A percentile compares a stretch with the other conserved stretches of the same genome.
Conservation (phyloP, 1,139 yeast genomes). For the Debaryomyces robertsiae region DNA sequence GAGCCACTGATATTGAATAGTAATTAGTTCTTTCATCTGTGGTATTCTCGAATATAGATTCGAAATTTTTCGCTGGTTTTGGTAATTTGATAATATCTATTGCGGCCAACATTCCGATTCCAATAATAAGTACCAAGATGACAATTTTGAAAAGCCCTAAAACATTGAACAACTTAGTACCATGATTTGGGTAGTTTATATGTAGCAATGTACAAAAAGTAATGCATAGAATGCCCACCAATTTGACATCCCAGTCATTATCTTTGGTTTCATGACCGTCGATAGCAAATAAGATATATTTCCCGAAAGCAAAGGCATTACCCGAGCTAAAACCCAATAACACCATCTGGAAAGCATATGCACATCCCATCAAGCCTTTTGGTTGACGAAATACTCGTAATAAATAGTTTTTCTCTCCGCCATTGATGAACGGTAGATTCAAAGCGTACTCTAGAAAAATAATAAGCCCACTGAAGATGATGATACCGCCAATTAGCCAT, state of each 20-base stretch:
- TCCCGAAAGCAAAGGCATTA: slow-evolving; percentile 54
- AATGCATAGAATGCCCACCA: slow-evolving; percentile 49
- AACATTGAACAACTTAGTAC: slow-evolving; percentile 45
- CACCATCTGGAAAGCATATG: slow-evolving; percentile 51
- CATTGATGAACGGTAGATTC: slow-evolving; percentile 48
- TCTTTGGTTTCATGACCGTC: slow-evolving; percentile 24
- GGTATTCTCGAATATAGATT: slow-evolving; percentile 14
- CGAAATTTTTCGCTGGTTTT: slow-evolving; percentile 28
- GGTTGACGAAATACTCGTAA: slow-evolving; percentile 42
- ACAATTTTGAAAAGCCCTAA: slow-evolving; percentile 47
- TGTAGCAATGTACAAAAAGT: slow-evolving; percentile 45
- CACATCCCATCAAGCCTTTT: slow-evolving; percentile 41
- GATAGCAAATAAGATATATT: slow-evolving; percentile 45
- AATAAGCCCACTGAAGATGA: slow-evolving; percentile 49
- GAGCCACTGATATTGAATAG: slow-evolving; percentile 44
- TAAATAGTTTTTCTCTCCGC: slow-evolving; percentile 55
- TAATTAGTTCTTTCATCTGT: slow-evolving; percentile 14
- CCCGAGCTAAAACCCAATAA: slow-evolving; percentile 53
- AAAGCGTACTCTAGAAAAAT: slow-evolving; percentile 51
- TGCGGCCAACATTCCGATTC: slow-evolving; percentile 36
- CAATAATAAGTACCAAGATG: slow-evolving; percentile 42
- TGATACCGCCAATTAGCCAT: slow-evolving; percentile 49
- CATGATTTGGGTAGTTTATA: slow-evolving; percentile 39
- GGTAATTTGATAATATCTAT: slow-evolving; percentile 28
- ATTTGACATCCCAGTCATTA: slow-evolving; percentile 33